Base-by-base conservation (phyloP, 768 basidiomycete genomes). In the Zangia roseola region DNA sequence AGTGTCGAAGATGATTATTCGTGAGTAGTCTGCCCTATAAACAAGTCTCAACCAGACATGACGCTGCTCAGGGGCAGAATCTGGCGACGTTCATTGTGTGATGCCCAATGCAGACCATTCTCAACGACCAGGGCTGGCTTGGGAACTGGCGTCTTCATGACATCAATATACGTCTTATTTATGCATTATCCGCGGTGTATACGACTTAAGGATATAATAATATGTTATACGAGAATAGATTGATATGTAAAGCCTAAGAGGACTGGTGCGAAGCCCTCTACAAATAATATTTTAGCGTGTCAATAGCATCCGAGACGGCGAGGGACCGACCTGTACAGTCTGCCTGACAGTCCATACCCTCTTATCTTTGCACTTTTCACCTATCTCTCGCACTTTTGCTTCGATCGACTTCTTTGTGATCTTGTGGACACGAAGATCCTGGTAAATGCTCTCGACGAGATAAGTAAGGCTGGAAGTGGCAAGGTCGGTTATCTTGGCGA, bases 391-490 rank as follows among this genome's bases (percentile, higher is more conserved):
- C 31, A 94, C 74, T 64, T 92, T 92, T 3, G 82, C 83, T 65
- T 91, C 88, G 38, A 94, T 83, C 5, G 88, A 82, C 42, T 84
- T 87, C 75, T 92, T 93, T 73, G 86, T 91, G 53, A 91, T 78
- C 48, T 84, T 85, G 55, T 86, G 71, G n/a, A 64, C 67, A 26
- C 80, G 80, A 34, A 92, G 71, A 23, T 86, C 86, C 53, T 84
- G 80, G 58, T 84, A 80, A 55, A 92, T 77, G 8, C 80, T 75
- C 50, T 92, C 90, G 0, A 91, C 77, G 24, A 94, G 78, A 46
- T 82, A 76, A 8, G 74, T 75, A 21, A 90, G 71, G 53, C 74
- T 91, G 8, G 77, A 72, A 0, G 86, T 81, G 44, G 81, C 76
- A 17, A 89, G 70, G 20, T 72, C 68, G 4, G 74, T 71, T 39